phyloP scores from a whole-genome alignment of 2,329 filamentous ascomycete species.

The Cytospora paraplurivora region DNA sequence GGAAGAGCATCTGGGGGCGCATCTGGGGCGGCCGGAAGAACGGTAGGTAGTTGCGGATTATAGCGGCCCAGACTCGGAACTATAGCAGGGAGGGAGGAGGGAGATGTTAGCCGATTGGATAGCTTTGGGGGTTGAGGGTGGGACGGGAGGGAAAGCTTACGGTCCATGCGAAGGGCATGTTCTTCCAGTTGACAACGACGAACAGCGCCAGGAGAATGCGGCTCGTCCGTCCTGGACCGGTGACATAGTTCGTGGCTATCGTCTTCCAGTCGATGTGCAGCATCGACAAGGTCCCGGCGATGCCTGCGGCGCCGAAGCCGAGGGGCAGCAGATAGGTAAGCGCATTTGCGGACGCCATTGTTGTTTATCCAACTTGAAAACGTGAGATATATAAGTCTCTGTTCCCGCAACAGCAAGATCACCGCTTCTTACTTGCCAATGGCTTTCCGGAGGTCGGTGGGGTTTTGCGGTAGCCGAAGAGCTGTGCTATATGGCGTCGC shows the following conservation, averaged over 20 bases:
- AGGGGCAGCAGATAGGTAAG: slow-evolving; percentile 42
- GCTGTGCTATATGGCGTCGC: slow-evolving; percentile 35
- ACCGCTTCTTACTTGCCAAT: neutral
- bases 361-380: neutral
- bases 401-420: neutral
- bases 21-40: slow-evolving; percentile 30
- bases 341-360: slow-evolving; percentile 28
- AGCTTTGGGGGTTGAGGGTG: neutral
- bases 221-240: slow-evolving; percentile 55
- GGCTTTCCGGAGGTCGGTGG: neutral
- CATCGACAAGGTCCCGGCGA: slow-evolving; percentile 42
- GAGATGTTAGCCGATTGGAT: neutral
- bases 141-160: slow-evolving; percentile 46
- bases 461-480: slow-evolving; percentile 1
- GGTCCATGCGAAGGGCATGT: slow-evolving; percentile 74
- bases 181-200: slow-evolving; percentile 70
- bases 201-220: slow-evolving; percentile 58
- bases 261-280: slow-evolving; percentile 47
- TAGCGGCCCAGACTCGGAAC: slow-evolving; percentile 41
- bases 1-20: slow-evolving; percentile 39
- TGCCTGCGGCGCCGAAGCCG: slow-evolving; percentile 46
- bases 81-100: slow-evolving; percentile 23
- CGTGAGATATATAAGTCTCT: too few species aligned
- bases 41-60: slow-evolving; percentile 38
- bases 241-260: slow-evolving; percentile 49